These are phyloP conservation scores for Pistacia atlantica DNA, from an alignment of 345 rosid species.

Conservation along the genomic window DNA sequence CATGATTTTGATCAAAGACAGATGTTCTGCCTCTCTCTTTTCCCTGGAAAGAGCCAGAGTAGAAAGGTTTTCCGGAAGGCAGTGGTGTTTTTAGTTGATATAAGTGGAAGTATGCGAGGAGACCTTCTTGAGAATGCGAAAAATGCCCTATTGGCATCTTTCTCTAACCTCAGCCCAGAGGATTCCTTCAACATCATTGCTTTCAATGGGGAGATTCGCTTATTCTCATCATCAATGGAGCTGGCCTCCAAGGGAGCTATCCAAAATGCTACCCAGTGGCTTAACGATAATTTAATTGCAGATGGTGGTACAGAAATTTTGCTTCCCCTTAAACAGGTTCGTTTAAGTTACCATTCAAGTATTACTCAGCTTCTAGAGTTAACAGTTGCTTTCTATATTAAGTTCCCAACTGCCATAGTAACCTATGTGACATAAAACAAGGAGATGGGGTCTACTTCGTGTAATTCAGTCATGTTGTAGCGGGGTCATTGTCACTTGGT, in stretches of 20 bases:
- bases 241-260: slow-evolving; percentile 56
- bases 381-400: no score
- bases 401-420: no score
- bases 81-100: slow-evolving; percentile 76
- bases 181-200: slow-evolving; percentile 90
- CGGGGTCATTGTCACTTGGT: background rate
- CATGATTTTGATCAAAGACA: slow-evolving; percentile 72
- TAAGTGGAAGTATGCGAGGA: slow-evolving; percentile 87
- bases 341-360: background rate
- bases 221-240: slow-evolving; percentile 73
- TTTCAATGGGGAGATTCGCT: slow-evolving; percentile 64
- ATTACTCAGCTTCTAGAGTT: no score
- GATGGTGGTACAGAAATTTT: slow-evolving; percentile 75
- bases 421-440: no score
- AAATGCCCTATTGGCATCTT: slow-evolving; percentile 56
- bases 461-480: background rate
- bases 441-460: background rate
- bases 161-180: slow-evolving; percentile 51
- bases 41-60: slow-evolving; percentile 66
- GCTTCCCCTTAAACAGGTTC: slow-evolving; percentile 69
- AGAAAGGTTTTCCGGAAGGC: slow-evolving; percentile 74
- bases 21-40: slow-evolving; percentile 71
- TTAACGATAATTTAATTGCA: slow-evolving; percentile 48
- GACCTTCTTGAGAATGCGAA: slow-evolving; percentile 60
- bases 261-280: slow-evolving; percentile 66